Conservation (phyloP, 176 grass and related monocot genomes). For the Bromus sterilis region DNA sequence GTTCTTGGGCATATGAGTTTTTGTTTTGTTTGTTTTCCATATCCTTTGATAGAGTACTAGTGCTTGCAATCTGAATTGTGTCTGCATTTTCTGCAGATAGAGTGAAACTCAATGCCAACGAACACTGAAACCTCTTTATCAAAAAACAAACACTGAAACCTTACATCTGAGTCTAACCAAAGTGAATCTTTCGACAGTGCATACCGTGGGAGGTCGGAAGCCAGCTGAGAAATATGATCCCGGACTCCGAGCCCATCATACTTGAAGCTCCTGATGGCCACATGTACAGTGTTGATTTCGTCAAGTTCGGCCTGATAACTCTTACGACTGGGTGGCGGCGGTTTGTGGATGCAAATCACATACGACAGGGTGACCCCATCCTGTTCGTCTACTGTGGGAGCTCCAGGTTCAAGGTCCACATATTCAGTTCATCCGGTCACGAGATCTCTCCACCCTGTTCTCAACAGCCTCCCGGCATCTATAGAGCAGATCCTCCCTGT, state of each 20-base stretch:
- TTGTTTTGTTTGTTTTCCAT: not conserved
- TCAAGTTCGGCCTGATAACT: not conserved
- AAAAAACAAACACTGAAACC: not conserved
- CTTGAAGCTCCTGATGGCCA: conserved; percentile 15
- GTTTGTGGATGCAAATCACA: conserved; percentile 7
- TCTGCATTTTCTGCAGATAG: not conserved
- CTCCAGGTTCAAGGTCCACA: conserved; percentile 23
- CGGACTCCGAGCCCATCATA: not conserved
- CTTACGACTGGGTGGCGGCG: conserved; percentile 22
- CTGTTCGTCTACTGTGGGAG: conserved; percentile 16
- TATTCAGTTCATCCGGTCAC: not conserved
- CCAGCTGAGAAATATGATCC: not conserved
- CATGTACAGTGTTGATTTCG: conserved; percentile 1
- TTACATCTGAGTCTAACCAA: not conserved
- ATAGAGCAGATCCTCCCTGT: not conserved
- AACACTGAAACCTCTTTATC: not conserved
- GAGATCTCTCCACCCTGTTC: not conserved
- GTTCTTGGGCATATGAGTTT: not conserved
- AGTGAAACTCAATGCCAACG: not conserved
- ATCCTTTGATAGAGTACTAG: not conserved
- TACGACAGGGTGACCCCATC: conserved; percentile 8
- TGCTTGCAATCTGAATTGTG: not conserved
- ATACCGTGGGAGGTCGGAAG: not conserved
- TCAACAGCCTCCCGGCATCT: not conserved
- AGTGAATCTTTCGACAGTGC: not conserved